These are phyloP conservation scores for Dillenia turbinata DNA, from an alignment of 164 flowering plant genomes.

Conservation along the genomic window DNA sequence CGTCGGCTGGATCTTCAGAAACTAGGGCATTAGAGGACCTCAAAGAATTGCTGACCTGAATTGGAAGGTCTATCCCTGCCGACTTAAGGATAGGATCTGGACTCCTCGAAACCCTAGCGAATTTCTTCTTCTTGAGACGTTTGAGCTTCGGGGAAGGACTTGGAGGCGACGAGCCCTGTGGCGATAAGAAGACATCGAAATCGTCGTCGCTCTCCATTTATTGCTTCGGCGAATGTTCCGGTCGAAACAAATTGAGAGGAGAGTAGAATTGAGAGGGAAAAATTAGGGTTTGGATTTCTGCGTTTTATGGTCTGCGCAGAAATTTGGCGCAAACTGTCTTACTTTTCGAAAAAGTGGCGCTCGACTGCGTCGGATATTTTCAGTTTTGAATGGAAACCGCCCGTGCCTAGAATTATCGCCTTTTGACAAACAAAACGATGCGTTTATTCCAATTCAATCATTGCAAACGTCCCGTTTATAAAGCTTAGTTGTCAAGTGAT, in stretches of 20 bases:
- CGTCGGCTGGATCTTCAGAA: slow-evolving; percentile 1
- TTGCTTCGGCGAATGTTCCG: slow-evolving; percentile 10
- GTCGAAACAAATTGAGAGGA: background rate
- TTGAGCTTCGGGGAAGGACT: slow-evolving; percentile 37
- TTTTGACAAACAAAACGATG: too few relatives aligned
- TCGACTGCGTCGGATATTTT: too few relatives aligned
- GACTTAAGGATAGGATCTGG: background rate
- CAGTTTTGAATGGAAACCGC: too few relatives aligned
- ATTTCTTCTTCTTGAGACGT: slow-evolving; percentile 48
- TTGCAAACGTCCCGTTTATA: too few relatives aligned
- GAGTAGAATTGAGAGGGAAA: slow-evolving; percentile 1
- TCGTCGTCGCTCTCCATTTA: slow-evolving; percentile 72
- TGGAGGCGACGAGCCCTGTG: slow-evolving; percentile 32
- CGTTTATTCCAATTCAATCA: too few relatives aligned
- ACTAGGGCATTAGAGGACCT: slow-evolving; percentile 2
- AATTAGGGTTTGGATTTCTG: background rate
- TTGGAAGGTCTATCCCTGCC: background rate
- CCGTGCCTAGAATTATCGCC: too few relatives aligned
- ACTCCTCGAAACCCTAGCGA: slow-evolving; percentile 13
- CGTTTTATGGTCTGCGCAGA: too few relatives aligned
- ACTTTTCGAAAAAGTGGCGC: too few relatives aligned
- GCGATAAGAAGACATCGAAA: slow-evolving; percentile 22
- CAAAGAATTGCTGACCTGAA: background rate
- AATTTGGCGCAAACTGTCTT: too few relatives aligned
- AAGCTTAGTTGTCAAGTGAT: too few relatives aligned